These are phyloP conservation scores for Calendula officinalis DNA, from an alignment of 129 eudicot species.

Conservation along the genomic window DNA sequence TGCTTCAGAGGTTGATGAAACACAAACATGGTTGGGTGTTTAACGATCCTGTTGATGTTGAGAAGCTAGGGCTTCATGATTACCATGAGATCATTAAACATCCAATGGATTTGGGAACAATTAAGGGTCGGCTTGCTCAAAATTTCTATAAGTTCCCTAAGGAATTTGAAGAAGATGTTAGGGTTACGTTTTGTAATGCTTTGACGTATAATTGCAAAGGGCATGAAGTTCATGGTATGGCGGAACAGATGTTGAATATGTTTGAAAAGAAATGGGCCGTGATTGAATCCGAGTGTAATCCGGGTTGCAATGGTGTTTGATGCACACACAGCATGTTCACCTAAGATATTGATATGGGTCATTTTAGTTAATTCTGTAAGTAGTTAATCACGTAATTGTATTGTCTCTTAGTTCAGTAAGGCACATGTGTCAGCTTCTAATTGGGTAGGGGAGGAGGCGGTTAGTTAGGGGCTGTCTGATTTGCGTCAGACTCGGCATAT, in stretches of 20 bases:
- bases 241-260: constrained; percentile 3
- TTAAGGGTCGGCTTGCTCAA: constrained; percentile 5
- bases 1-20: constrained; percentile 3
- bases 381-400: too few species aligned
- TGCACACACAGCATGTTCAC: background rate
- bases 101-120: constrained; percentile 8
- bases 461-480: too few species aligned
- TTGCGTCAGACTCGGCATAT: too few species aligned
- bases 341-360: too few species aligned
- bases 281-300: constrained; percentile 3
- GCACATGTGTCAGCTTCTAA: too few species aligned
- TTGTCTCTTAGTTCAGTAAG: too few species aligned
- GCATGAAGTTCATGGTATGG: constrained; percentile 4
- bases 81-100: background rate
- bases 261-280: constrained; percentile 3
- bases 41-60: constrained; percentile 2
- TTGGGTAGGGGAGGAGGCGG: too few species aligned
- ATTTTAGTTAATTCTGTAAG: too few species aligned
- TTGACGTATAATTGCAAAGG: constrained; percentile 2
- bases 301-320: background rate
- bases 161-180: constrained; percentile 5
- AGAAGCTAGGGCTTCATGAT: background rate
- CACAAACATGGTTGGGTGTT: constrained; percentile 11
- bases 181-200: constrained; percentile 1
- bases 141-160: background rate